Base-by-base conservation (phyloP, 495 filamentous ascomycete species). In the Cairneyella variabilis region DNA sequence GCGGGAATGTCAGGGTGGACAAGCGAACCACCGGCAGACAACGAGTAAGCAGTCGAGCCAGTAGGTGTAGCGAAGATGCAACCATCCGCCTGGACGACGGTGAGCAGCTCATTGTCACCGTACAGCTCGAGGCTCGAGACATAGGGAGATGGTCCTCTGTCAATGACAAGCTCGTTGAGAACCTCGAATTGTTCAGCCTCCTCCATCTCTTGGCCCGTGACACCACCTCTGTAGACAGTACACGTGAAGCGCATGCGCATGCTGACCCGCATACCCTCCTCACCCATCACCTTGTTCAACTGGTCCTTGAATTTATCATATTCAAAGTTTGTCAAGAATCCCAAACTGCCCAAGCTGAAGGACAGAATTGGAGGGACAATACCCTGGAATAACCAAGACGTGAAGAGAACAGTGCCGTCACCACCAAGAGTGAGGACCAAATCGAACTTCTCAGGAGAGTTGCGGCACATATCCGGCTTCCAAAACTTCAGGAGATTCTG, bases 201-300 rank as follows among this genome's bases (percentile, higher is more conserved):
- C 56, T 85, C 80, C 51, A 88, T 75, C 6, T 84, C 79, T 36
- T 68, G 62, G 20, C 68, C 72, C 0, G 46, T 50, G 1, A 66
- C 60, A n/a, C 70, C 69, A 41, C 74, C 66, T n/a, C 90, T 84
- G 72, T 86, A 95, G 20, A 96, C 88, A 6, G 91, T 96, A 69
- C 92, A 96, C 28, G 92, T 97, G 71, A 98, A 98, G 50, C 93
- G 87, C 90, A 97, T 92, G 57, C 93, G 90, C 60, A 98, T 73
- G 64, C 93, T 96, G 47, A 97, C 90, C 32, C 90, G 83, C 87
- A 98, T 95, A 5, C 95, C 93, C 0, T 85, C 82, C 47, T 92
- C 89, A 43, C 89, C 90, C 88, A 97, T 96, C 54, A 95, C 76
- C 23, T 76, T 79, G 62, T 88, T 85, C 17, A 98, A 78, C 58